A percentile compares a stretch with the other conserved stretches of the same genome.
Conservation (phyloP, 495 filamentous ascomycete genomes). For the Chaetomium cochliodes region DNA sequence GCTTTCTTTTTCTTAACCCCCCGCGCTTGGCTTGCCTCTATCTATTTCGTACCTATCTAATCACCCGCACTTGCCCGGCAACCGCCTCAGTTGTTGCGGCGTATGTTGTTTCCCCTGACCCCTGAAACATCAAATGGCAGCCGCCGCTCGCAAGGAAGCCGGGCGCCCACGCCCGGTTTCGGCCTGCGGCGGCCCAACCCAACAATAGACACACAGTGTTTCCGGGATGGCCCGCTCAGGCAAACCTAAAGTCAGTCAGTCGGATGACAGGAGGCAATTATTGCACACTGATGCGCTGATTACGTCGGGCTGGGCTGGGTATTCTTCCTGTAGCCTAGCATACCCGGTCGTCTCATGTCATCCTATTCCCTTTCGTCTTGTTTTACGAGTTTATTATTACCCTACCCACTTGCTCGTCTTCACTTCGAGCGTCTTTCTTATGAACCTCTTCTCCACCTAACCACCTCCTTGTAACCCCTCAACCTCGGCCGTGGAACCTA, state of each 20-base stretch:
- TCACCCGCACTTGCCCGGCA: not conserved
- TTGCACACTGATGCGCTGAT: constrained; percentile 22
- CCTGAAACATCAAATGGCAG: constrained; percentile 5
- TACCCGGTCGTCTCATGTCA: not conserved
- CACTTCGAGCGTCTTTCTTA: not conserved
- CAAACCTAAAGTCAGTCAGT: not conserved
- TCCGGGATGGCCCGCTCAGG: constrained; percentile 20
- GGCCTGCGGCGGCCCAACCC: constrained; percentile 18
- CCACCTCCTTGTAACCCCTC: not conserved
- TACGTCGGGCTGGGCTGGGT: constrained; percentile 4
- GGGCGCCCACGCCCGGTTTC: constrained; percentile 21
- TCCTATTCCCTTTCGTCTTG: not conserved
- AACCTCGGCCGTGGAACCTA: constrained; percentile 2
- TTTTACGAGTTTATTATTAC: not conserved
- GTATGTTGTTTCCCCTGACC: not conserved
- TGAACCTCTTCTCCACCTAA: not conserved
- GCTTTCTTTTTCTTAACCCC: not conserved
- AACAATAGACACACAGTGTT: not conserved
- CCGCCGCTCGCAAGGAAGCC: constrained; percentile 5
- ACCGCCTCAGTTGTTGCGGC: not conserved
- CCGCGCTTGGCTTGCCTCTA: not conserved
- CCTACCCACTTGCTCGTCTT: not conserved
- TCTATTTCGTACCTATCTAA: not conserved
- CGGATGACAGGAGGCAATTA: constrained; percentile 23
- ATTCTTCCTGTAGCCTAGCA: not conserved